Evolutionary conservation across 371 early-diverging fungal species (phyloP), one percentile per base, ranked within the genome.

Genomic region (Mucor indicus): DNA sequence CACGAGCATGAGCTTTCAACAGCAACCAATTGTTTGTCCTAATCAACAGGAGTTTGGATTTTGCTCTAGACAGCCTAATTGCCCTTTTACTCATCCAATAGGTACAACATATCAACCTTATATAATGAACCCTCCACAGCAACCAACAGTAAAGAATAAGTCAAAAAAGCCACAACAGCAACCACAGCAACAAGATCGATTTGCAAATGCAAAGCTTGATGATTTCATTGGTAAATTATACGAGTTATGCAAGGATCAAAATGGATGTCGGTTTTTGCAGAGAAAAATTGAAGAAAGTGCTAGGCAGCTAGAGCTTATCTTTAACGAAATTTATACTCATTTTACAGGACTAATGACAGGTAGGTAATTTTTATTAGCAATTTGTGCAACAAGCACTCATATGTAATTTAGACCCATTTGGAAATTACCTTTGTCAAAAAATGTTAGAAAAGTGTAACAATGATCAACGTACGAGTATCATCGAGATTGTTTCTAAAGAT

Each of bases 361-460:
- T 83, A 60, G 46, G 32, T 7, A 21, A 27, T 27, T 27, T 27
- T 27, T 27, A 7, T 27, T 27, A 8, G 5, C 24, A 2, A 9
- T 45, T 2, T 22, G 3, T 44, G 22, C 23, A 10, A 4, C n/a
- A 20, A 21, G 3, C 10, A 22, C 20, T 13, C 10, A 8, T 4
- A 25, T 13, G 23, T 23, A 13, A 36, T 29, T 30, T 44, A 74
- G 93, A 94, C 62, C 92, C 93, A 4, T 94, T 94, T 69, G 95
- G 93, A 27, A 94, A 94, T 57, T 94, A 94, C 54, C 72, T 94
- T 11, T 91, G 92, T 58, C 94, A 94, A 53, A 93, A 93, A 55
- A 69, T 94, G 13, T 60, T 93, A 27, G 94, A 94, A 61, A 72
- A 75, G 55, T 87, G 89, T 55, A 77, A 66, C 17, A 89, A 91